These are phyloP conservation scores for Raphidocelis subcapitata DNA, from an alignment of 139 green algal species.

Conservation along the genomic window DNA sequence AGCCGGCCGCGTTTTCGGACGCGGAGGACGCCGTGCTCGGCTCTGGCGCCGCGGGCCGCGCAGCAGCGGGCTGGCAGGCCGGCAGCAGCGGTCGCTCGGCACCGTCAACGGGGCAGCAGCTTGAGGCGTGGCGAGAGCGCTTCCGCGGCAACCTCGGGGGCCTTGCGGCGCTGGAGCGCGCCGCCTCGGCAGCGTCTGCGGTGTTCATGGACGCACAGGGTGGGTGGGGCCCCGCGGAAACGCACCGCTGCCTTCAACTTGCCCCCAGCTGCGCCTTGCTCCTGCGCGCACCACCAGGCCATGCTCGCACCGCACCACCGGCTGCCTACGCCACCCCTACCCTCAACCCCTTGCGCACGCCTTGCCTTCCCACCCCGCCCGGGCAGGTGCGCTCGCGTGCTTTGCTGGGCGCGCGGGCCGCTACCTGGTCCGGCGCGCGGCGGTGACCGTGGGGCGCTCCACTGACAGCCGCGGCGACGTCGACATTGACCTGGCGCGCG, in stretches of 20 bases:
- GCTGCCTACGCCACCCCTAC: no score
- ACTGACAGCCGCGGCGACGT: slow-evolving; percentile 37
- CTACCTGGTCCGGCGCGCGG: slow-evolving; percentile 39
- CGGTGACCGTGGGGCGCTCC: slow-evolving; percentile 38
- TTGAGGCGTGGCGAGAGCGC: slow-evolving; percentile 10
- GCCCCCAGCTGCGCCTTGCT: background rate
- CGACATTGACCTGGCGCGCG: slow-evolving; percentile 46
- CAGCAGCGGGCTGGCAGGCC: slow-evolving; percentile 7
- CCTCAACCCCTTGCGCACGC: background rate
- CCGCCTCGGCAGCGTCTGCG: slow-evolving; percentile 17
- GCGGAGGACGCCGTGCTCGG: background rate
- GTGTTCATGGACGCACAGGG: slow-evolving; percentile 42
- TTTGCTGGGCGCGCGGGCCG: slow-evolving; percentile 29
- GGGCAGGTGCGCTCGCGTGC: slow-evolving; percentile 37
- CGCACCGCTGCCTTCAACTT: background rate
- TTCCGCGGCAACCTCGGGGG: background rate
- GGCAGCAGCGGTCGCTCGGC: no score
- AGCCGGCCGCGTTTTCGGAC: background rate
- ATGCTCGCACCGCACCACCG: no score
- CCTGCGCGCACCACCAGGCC: background rate
- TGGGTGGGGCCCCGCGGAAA: background rate
- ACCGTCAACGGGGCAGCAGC: slow-evolving; percentile 18
- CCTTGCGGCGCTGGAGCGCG: slow-evolving; percentile 19
- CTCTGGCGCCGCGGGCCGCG: background rate
- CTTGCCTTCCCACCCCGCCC: background rate